phyloP scores from a whole-genome alignment of 1,139 yeast species.

The Pichia sp. region DNA sequence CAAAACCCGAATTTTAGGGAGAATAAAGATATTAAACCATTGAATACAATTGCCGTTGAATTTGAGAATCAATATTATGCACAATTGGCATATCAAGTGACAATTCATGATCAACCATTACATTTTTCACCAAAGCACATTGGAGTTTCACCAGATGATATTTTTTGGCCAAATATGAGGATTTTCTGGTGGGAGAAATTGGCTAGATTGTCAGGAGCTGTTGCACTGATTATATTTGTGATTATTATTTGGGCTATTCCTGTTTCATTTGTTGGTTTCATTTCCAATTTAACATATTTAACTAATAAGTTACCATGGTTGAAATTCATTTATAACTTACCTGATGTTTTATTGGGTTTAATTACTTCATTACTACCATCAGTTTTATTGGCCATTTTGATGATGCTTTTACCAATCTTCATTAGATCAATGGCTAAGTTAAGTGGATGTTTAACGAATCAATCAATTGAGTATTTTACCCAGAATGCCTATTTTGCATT shows the following conservation, averaged over 20 bases:
- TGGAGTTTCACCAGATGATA: conserved; percentile 57
- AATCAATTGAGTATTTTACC: conserved; percentile 70
- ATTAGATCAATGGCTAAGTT: conserved; percentile 67
- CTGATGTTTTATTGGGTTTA: conserved; percentile 45
- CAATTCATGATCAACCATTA: conserved; percentile 48
- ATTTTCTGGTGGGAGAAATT: conserved; percentile 81
- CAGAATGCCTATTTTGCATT: conserved; percentile 76
- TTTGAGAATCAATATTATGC: conserved; percentile 66
- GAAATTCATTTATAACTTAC: conserved; percentile 45
- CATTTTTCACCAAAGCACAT: conserved; percentile 44
- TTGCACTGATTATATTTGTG: conserved; percentile 51
- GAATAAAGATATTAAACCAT: conserved; percentile 38
- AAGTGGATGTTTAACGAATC: conserved; percentile 64
- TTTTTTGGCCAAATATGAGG: conserved; percentile 65
- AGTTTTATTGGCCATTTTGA: conserved; percentile 48
- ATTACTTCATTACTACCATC: conserved; percentile 58
- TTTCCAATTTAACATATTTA: conserved; percentile 58
- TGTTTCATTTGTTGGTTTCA: conserved; percentile 60
- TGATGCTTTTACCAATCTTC: conserved; percentile 70
- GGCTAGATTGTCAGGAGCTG: conserved; percentile 51
- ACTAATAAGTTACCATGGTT: conserved; percentile 50
- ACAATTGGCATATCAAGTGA: conserved; percentile 60
- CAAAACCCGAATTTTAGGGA: conserved; percentile 34
- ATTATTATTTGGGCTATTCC: conserved; percentile 63
- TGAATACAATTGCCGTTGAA: conserved; percentile 60